Base-by-base conservation (phyloP, 305 asterid species). In the Fraxinus albicans region DNA sequence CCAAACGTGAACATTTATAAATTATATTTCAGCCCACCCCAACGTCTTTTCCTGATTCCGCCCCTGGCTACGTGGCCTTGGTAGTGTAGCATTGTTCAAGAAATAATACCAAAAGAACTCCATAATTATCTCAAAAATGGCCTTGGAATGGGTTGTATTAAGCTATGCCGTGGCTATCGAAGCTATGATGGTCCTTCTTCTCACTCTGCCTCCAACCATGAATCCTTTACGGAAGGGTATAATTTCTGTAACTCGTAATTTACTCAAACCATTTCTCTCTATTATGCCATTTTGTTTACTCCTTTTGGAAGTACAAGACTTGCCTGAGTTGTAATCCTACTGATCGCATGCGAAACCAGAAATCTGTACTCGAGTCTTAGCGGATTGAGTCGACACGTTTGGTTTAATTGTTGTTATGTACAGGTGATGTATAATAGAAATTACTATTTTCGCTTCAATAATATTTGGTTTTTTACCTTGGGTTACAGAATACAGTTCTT, bases 141-240 rank as follows among this genome's bases (percentile, higher is more conserved):
- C 91, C 44, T 77, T 90, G 70, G 90, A 90, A 86, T 90, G 92
- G 92, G 89, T 90, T 42, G 82, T 86, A 8, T n/a, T 89, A 27
- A 79, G 89, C 35, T 88, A 81, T 77, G 86, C 86, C 2, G 84
- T 84, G 72, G 89, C 89, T 0, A 88, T 87, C 6, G 93, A 85
- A 73, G 93, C 86, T 10, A 88, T 86, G n/a, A 55, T 90, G 47
- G 81, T 90, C 82, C 77, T 90, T n/a, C 82, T 88, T 29, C 88
- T 90, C 6, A 76, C 87, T 1, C 69, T 86, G 12, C 80, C 87
- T 42, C 79, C 86, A 0, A 83, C 85, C 1, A n/a, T 86, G 29
- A 84, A 84, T 8, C 87, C 84, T 2, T 65, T 90, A 19, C 88
- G 91, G n/a, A 87, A 84, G 75, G 91, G 44, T 6, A 69, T 86